These are phyloP conservation scores for Cydonia oblonga DNA, from an alignment of 331 rosid species.

Conservation along the genomic window DNA sequence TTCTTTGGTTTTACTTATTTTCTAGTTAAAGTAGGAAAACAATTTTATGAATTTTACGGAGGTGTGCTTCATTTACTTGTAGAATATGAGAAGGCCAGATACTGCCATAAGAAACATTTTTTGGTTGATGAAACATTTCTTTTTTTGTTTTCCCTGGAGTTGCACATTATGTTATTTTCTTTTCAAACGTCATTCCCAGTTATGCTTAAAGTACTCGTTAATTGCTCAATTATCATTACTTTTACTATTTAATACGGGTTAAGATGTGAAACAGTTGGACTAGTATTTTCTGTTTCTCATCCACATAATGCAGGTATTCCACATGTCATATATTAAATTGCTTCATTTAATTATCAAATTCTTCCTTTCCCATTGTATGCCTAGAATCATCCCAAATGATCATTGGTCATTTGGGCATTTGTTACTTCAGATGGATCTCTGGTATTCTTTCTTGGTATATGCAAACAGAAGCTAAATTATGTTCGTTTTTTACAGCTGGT, in stretches of 20 bases:
- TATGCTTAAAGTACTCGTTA: neutral
- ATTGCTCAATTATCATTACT: neutral
- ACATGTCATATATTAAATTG: neutral
- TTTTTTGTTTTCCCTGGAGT: neutral
- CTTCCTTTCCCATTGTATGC: neutral
- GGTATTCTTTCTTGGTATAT: conserved; percentile 5
- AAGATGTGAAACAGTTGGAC: neutral
- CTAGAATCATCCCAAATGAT: neutral
- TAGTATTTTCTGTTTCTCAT: neutral
- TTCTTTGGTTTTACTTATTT: neutral
- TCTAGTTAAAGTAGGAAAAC: neutral
- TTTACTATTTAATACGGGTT: neutral
- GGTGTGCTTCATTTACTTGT: neutral
- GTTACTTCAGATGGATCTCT: neutral
- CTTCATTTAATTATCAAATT: neutral
- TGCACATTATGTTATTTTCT: neutral
- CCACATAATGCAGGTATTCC: neutral
- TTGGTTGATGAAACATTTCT: neutral
- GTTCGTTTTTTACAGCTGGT: conserved; percentile 39
- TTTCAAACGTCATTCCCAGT: neutral
- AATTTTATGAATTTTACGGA: neutral
- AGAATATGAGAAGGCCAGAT: neutral
- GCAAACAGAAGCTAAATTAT: conserved; percentile 1
- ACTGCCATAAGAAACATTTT: neutral
- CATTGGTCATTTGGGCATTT: neutral